phyloP scores from a whole-genome alignment of 148 eudicot species.

The Diospyros kaki region DNA sequence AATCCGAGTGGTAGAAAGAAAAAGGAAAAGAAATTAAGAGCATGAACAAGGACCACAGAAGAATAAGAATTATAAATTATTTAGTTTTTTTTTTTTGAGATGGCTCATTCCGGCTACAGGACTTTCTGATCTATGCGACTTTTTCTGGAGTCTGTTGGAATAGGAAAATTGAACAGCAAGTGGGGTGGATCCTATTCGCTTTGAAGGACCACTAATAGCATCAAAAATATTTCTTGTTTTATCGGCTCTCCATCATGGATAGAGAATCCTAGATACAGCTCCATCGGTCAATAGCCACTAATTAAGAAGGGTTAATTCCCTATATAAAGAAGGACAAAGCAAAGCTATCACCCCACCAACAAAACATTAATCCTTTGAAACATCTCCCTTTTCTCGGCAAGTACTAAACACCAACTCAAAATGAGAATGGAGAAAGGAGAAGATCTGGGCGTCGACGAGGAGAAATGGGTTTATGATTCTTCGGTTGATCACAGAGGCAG shows the following conservation, averaged over 20 bases:
- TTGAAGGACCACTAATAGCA: slow-evolving; percentile 4
- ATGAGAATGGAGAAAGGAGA: slow-evolving; percentile 25
- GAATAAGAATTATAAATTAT: too few relatives aligned
- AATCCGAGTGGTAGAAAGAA: not conserved
- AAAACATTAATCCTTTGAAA: not conserved
- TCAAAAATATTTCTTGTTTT: not conserved
- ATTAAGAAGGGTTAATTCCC: not conserved
- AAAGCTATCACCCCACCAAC: slow-evolving; percentile 7
- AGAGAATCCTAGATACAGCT: not conserved
- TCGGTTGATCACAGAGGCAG: slow-evolving; percentile 65
- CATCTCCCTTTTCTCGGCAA: not conserved
- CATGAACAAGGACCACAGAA: too few relatives aligned
- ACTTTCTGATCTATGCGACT: not conserved
- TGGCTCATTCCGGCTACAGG: too few relatives aligned
- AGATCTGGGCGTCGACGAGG: slow-evolving; percentile 23
- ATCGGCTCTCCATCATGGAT: not conserved
- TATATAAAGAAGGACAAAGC: slow-evolving; percentile 18
- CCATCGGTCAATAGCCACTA: not conserved
- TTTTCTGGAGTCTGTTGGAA: not conserved
- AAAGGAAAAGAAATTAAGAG: not conserved
- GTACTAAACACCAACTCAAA: not conserved
- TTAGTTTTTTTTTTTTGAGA: too few relatives aligned
- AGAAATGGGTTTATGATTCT: slow-evolving; percentile 69
- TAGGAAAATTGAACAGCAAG: not conserved
- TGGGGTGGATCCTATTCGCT: slow-evolving; percentile 5